Evolutionary conservation across 306 rosid species (phyloP).

Genomic region (Rosa persica): DNA sequence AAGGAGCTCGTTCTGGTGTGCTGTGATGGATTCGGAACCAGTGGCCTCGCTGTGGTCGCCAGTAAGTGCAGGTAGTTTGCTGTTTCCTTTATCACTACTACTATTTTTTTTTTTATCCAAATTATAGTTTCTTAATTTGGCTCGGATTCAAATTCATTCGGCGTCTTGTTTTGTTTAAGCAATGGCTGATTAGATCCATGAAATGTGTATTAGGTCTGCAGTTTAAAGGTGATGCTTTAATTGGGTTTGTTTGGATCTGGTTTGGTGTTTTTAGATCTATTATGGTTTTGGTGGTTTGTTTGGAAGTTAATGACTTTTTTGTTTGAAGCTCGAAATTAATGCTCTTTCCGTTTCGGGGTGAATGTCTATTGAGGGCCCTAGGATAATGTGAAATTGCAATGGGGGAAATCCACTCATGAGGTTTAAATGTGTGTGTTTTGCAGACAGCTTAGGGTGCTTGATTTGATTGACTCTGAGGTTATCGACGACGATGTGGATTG

Average conservation of each 20-base stretch:
- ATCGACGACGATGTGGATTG: slow-evolving; percentile 68
- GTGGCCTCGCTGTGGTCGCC: slow-evolving; percentile 63
- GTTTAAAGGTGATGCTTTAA: not conserved
- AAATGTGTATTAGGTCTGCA: not conserved
- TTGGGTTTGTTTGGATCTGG: slow-evolving; percentile 23
- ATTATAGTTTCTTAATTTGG: no score
- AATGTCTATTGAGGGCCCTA: not conserved
- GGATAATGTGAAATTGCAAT: slow-evolving; percentile 10
- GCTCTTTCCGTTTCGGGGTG: not conserved
- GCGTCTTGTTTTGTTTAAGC: not conserved
- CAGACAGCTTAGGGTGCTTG: slow-evolving; percentile 80
- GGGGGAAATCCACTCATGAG: slow-evolving; percentile 6
- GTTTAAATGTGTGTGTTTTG: slow-evolving; percentile 21
- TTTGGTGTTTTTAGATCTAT: slow-evolving; percentile 22
- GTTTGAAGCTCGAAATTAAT: slow-evolving; percentile 1
- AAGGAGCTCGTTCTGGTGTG: slow-evolving; percentile 76
- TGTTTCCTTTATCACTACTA: not conserved
- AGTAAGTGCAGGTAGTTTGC: slow-evolving; percentile 61
- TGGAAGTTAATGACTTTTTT: slow-evolving; percentile 11
- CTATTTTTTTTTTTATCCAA: not conserved
- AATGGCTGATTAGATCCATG: slow-evolving; percentile 18
- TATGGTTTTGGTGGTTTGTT: slow-evolving; percentile 7
- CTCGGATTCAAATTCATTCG: not conserved
- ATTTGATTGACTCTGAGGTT: slow-evolving; percentile 69
- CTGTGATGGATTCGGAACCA: slow-evolving; percentile 76